Evolutionary conservation across 1,284 basidiomycete species (phyloP), one percentile per base, ranked within the genome.

Genomic region (Fistulina hepatica): DNA sequence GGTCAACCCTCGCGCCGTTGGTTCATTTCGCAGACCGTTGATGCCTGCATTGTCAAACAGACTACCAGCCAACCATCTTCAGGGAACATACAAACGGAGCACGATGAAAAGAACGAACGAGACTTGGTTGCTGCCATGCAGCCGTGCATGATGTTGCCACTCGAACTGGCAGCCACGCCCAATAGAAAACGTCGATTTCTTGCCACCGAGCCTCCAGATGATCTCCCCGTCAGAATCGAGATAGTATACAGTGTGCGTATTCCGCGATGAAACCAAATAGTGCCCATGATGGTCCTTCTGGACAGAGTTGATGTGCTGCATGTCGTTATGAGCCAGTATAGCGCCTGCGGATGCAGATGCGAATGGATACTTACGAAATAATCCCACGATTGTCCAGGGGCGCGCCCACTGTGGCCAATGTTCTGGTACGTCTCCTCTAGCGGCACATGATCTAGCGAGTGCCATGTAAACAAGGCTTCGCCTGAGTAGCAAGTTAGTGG

Each of bases 121-220:
- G 30, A 47, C 42, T 13, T 38, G 28, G 5, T 23, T 41, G 15
- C 42, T 36, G n/a, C 27, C 37, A 4, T 41, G 36, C 48, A 45
- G 47, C 8, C 48, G 37, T 7, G 44, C 45, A 33, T 47, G 41
- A 23, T 47, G 48, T 20, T 49, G 48, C 42, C 46, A 49, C 33
- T 43, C 40, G 28, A 44, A 47, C 6, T 31, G 6, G 2, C 44
- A 39, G 13, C 39, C 35, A 15, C 43, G 23, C 6, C 42, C 42
- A 27, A 41, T 42, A 2, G 15, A 13, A 28, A 49, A 49, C 11
- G 42, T 37, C 1, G 41, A 42, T 16, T 37, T 35, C 10, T 34
- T 39, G 12, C 45, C 45, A 5, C 48, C 48, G 21, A 47, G 42
- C 8, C 40, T 33, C 48, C 48, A 49, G 13, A 47, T 19, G 25